A percentile compares a stretch with the other conserved stretches of the same genome.
Evolutionary conservation across 129 eudicot genomes (phyloP).

Genomic region (Escallonia herrerae): DNA sequence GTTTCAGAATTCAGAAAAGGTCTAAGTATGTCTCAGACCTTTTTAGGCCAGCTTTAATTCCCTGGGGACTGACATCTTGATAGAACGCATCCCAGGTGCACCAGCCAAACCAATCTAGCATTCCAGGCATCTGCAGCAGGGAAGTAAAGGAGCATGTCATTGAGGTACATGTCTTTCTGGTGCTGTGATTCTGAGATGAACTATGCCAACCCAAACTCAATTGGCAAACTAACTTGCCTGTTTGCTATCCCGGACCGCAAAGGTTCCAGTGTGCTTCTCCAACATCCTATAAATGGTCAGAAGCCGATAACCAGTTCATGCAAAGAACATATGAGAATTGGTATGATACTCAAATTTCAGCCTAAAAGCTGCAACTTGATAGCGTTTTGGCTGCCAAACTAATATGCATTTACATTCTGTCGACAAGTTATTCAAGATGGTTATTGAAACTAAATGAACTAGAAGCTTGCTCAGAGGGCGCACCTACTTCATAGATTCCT

Average conservation of each 20-base stretch:
- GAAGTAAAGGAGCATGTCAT: background rate
- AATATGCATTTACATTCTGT: background rate
- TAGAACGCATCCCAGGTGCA: constrained; percentile 59
- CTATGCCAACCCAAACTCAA: background rate
- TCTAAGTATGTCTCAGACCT: constrained; percentile 7
- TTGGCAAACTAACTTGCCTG: constrained; percentile 24
- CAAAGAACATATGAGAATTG: background rate
- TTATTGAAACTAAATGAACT: background rate
- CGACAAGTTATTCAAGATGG: background rate
- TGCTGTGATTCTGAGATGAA: background rate
- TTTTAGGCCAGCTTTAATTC: constrained; percentile 33
- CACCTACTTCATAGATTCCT: constrained; percentile 44
- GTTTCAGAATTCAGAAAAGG: too few species aligned
- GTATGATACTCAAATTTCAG: background rate
- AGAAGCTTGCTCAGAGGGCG: constrained; percentile 5
- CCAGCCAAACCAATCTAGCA: constrained; percentile 49
- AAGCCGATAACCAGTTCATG: constrained; percentile 18
- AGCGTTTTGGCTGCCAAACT: background rate
- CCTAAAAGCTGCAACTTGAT: background rate
- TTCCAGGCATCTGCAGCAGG: constrained; percentile 37
- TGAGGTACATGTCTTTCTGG: background rate
- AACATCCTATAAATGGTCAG: constrained; percentile 24
- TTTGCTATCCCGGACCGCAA: constrained; percentile 34
- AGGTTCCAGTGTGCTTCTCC: constrained; percentile 29
- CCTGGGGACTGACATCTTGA: constrained; percentile 31